Percentiles rank a stretch among this genome's conserved stretches.
phyloP scores from a whole-genome alignment of 2,329 filamentous ascomycete genomes.

The Ophioceras dolichostomum region DNA sequence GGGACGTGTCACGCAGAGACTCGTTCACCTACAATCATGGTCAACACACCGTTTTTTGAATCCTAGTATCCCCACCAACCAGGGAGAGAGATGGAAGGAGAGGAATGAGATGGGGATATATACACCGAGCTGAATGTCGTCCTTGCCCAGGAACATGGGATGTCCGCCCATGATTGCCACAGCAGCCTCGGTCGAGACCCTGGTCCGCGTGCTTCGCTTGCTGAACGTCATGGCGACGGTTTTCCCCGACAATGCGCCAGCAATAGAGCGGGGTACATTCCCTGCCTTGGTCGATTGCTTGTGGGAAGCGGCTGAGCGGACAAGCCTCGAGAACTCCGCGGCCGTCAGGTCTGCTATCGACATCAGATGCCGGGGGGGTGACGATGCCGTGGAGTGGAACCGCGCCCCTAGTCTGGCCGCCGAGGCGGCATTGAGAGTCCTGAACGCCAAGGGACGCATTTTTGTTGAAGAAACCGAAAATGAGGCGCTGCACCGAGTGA shows the following conservation, averaged over 20 bases:
- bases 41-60: background rate
- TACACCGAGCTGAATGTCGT: constrained; percentile 92
- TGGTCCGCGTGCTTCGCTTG: constrained; percentile 88
- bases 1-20: constrained; percentile 81
- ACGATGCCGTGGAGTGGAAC: constrained; percentile 1
- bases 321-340: constrained; percentile 66
- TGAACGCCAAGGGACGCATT: too few relatives aligned
- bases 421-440: too few relatives aligned
- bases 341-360: constrained; percentile 80
- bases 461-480: too few relatives aligned
- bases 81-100: background rate
- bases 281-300: constrained; percentile 62
- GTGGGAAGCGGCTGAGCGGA: constrained; percentile 68
- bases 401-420: too few relatives aligned
- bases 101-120: constrained; percentile 11
- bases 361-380: constrained; percentile 67
- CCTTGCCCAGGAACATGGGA: constrained; percentile 91
- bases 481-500: too few relatives aligned
- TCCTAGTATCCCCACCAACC: too few relatives aligned
- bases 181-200: constrained; percentile 86
- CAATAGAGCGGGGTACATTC: constrained; percentile 41
- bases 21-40: constrained; percentile 59
- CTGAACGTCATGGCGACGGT: constrained; percentile 94
- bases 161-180: constrained; percentile 82
- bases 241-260: constrained; percentile 54